Base-by-base conservation (phyloP, 2,329 filamentous ascomycete species). In the Fusarium udum region DNA sequence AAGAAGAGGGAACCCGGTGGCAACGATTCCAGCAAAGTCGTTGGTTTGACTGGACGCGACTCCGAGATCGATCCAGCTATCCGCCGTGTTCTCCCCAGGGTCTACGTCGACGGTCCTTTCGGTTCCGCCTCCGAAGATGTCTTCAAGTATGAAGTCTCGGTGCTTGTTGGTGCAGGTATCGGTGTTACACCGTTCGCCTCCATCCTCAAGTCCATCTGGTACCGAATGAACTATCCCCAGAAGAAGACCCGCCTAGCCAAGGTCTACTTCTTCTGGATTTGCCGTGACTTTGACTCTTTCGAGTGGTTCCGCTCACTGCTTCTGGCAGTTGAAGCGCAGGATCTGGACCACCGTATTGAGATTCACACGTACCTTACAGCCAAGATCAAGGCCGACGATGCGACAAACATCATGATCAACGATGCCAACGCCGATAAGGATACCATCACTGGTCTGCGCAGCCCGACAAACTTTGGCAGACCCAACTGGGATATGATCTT, bases 401-500 rank as follows among this genome's bases (percentile, higher is more conserved):
- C 93, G 56, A 95, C 93, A 51, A 95, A 96, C 84, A 95, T 96
- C 84, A 95, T 95, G 93, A 95, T 95, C 86, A 95, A 95, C 84
- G 93, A 95, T 77, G 93, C 92, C 80, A 93, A 95, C 79, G 92
- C 92, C 74, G 92, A 95, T 80, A 92, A 92, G 82, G 93, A 96
- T 81, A 91, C 93, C 77, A 95, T 96, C 80, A 96, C 93, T 1
- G 93, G 94, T 61, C 87, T 96, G 36, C 88, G 93, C 55, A 92
- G 93, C 61, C 93, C 93, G 26, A 96, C 93, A 48, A 96, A 95
- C 84, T 95, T 96, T 80, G 94, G 94, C 61, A 87, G 93, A 31
- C 94, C 94, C 22, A 95, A 96, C 83, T 96, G 94, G 94, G 93
- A 96, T 80, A 94, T 94, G 89, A 93, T 97, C 78, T 96, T 96